These are phyloP conservation scores for Ustilago esculenta DNA, from an alignment of 1,284 basidiomycete genomes.

Conservation along the genomic window DNA sequence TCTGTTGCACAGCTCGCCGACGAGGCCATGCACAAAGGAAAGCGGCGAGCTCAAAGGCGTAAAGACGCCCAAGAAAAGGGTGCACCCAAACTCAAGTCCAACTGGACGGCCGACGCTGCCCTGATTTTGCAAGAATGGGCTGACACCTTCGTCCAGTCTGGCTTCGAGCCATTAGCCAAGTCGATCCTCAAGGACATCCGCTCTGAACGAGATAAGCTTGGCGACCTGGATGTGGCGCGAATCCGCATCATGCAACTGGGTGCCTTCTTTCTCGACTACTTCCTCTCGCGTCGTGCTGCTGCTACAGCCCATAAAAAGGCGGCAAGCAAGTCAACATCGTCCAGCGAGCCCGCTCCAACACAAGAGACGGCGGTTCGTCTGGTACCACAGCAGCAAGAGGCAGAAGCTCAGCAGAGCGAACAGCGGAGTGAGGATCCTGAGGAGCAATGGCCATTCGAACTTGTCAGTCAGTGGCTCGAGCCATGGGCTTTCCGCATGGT, in stretches of 20 bases:
- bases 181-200: conserved; percentile 63
- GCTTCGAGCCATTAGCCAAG: conserved; percentile 56
- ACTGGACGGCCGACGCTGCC: conserved; percentile 57
- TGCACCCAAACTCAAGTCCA: conserved; percentile 45
- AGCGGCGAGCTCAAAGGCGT: conserved; percentile 43
- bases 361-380: conserved; percentile 12
- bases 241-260: conserved; percentile 61
- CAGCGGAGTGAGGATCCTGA: background rate
- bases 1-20: conserved; percentile 56
- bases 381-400: conserved; percentile 7
- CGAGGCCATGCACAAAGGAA: conserved; percentile 38
- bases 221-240: conserved; percentile 61
- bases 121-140: conserved; percentile 55
- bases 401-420: background rate
- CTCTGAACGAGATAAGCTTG: conserved; percentile 62
- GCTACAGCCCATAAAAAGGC: conserved; percentile 16
- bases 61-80: conserved; percentile 57
- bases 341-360: conserved; percentile 1
- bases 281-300: conserved; percentile 48
- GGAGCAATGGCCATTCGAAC: conserved; percentile 50
- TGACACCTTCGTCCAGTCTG: conserved; percentile 59
- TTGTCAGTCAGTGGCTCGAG: conserved; percentile 60
- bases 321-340: conserved; percentile 1
- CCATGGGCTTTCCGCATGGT: conserved; percentile 64
- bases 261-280: conserved; percentile 65